Evolutionary conservation across 495 filamentous ascomycete genomes (phyloP), one percentile per base, ranked within the genome.

Genomic region (Aspergillus hancockii): DNA sequence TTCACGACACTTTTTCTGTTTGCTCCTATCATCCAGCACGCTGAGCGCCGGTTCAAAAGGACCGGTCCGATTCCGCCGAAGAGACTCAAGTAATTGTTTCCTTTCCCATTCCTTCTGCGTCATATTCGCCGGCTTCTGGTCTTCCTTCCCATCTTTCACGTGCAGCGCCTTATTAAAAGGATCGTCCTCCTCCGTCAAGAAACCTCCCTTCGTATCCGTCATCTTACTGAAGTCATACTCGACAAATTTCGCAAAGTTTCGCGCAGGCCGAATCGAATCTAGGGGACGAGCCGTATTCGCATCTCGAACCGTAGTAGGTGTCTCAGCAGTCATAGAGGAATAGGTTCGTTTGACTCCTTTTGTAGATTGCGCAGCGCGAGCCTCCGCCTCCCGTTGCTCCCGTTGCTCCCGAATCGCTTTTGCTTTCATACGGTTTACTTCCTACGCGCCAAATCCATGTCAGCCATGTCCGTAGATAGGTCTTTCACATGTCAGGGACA

Each of bases 221-320:
- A 98, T 98, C 76, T 92, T 92, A 62, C 88, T 90, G 63, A 98
- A 92, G 75, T 98, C 95, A 72, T 97, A 97, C 58, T 98, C 94
- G 63, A 98, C 90, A 73, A 87, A 98, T 72, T 92, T 91, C 45
- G 86, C 83, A 65, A 97, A 97, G 64, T 93, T 96, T 55, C 82
- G 83, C 50, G 86, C 88, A 2, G 88, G 84, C 57, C 82, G 83
- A 59, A 96, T 90, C 14, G 81, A 73, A 50, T 85, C 81, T 19
- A 82, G 72, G 9, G 75, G 79, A 23, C 74, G 69, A 49, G 67
- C 65, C 30, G 71, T 61, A 21, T 65, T 71, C 54, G 84, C 90
- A 80, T 95, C 89, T 63, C 90, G 89, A 52, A 82, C 78, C 12
- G 80, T 91, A 6, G 81, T 66, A 0, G 89, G 88, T 0, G 82